Evolutionary conservation across 208 protist species (phyloP).

Genomic region (Leishmania lainsoni): DNA sequence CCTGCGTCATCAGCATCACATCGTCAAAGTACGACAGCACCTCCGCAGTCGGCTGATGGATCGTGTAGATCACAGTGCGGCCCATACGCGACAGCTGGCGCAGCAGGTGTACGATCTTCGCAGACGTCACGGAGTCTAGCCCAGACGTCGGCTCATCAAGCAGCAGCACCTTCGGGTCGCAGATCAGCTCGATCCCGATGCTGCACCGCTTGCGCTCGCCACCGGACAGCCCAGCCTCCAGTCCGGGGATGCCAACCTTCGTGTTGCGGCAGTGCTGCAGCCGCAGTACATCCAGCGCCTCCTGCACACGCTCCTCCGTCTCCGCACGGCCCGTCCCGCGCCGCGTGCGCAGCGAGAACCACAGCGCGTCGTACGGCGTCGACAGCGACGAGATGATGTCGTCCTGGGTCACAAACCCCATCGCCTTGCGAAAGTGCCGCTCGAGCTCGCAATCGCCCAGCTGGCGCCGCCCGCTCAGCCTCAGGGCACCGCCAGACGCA

Average conservation of each 20-base stretch:
- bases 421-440: conserved; percentile 56
- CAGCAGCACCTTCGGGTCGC: conserved; percentile 82
- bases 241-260: conserved; percentile 73
- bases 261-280: conserved; percentile 70
- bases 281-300: conserved; percentile 68
- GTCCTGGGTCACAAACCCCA: conserved; percentile 86
- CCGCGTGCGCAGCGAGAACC: conserved; percentile 80
- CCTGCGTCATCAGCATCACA: conserved; percentile 86
- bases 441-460: conserved; percentile 69
- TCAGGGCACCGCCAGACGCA: conserved; percentile 31
- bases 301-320: conserved; percentile 57
- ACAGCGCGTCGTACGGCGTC: conserved; percentile 71
- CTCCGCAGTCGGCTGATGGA: conserved; percentile 94
- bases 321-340: conserved; percentile 44
- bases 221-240: conserved; percentile 78
- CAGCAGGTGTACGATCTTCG: conserved; percentile 80
- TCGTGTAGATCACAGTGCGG: conserved; percentile 92
- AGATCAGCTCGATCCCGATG: conserved; percentile 90
- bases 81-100: conserved; percentile 70
- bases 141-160: conserved; percentile 92
- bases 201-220: conserved; percentile 90
- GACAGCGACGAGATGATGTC: conserved; percentile 72
- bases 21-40: conserved; percentile 92
- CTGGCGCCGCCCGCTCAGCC: conserved; percentile 57
- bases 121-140: conserved; percentile 88